Evolutionary conservation across 495 filamentous ascomycete species (phyloP), one percentile per base, ranked within the genome.

Genomic region (Penicillium longicatenatum): DNA sequence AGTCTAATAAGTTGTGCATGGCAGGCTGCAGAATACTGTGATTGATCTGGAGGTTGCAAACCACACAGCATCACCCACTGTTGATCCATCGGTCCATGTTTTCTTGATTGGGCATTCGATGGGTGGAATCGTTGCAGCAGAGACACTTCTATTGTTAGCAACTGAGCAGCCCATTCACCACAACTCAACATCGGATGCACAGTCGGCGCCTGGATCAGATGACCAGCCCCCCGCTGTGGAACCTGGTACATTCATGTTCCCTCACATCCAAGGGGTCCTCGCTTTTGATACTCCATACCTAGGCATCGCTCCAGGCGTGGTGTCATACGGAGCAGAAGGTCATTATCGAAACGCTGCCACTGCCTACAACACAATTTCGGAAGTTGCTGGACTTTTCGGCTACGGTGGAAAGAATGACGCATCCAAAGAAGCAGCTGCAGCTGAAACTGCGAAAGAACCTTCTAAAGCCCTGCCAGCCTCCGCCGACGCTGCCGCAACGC

Each of bases 241-340:
- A 46, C 67, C 71, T 8, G 67, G 66, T 12, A 71, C 70, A 33
- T 81, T 84, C 52, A 84, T 86, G 79, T 86, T 86, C 54, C 84
- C 84, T 16, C 81, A 86, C 58, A 79, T 98, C 59, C 87, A 91
- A 65, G 94, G 90, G 52, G 82, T 98, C 24, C 82, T 98, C 21
- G 91, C 93, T 33, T 97, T 98, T 69, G 94, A 98, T 72, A 98
- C 94, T 0, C 94, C 94, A 3, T 98, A 87, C 61, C 81, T 98
- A 0, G 93, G 94, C 19, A 92, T 98, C 56, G 84, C 89, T 6
- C 92, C 94, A 0, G 87, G 89, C 21, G 90, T 97, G 0, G 85
- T 97, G 6, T 92, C 93, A 4, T 89, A 97, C 66, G 88, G 89
- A 19, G 93, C 92, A 10, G 91, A 97, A 70, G 84, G 80, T 5